Conservation (phyloP, 1,139 yeast genomes). For the Diutina mesorugosa region DNA sequence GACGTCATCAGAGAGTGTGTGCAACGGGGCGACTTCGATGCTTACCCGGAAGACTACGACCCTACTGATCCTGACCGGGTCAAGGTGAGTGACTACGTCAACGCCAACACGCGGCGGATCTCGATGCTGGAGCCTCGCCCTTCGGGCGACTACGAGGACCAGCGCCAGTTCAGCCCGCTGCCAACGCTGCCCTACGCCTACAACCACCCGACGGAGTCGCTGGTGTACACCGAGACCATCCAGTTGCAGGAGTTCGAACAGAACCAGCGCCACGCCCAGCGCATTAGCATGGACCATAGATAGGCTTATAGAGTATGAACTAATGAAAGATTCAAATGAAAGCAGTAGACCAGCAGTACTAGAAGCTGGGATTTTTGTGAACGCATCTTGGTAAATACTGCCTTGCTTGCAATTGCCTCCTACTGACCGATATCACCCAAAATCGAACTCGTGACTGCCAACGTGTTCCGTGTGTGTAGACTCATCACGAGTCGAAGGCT, state of each 20-base stretch:
- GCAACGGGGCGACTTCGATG: slow-evolving; percentile 43
- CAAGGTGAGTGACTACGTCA: slow-evolving; percentile 11
- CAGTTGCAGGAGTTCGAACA: background rate
- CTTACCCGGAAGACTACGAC: slow-evolving; percentile 45
- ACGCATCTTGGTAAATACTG: too few relatives aligned
- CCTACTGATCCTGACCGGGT: slow-evolving; percentile 46
- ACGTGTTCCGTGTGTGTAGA: too few relatives aligned
- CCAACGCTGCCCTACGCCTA: background rate
- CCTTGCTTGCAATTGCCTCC: too few relatives aligned
- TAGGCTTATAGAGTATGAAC: background rate
- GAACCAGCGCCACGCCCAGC: background rate
- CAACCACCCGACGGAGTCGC: background rate
- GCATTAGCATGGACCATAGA: background rate
- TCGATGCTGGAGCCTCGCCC: background rate
- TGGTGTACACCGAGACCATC: slow-evolving; percentile 1
- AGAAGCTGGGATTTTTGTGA: too few relatives aligned
- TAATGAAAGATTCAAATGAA: background rate
- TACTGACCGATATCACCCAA: too few relatives aligned
- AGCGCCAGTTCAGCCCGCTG: background rate
- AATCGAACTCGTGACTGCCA: too few relatives aligned
- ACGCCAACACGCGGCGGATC: background rate
- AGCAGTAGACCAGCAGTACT: background rate
- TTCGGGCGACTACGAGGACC: background rate
- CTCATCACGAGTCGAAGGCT: too few relatives aligned
- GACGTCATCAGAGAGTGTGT: slow-evolving; percentile 79